Evolutionary conservation across 192 early-diverging fungal genomes (phyloP).

Genomic region (Coemansia sp.): DNA sequence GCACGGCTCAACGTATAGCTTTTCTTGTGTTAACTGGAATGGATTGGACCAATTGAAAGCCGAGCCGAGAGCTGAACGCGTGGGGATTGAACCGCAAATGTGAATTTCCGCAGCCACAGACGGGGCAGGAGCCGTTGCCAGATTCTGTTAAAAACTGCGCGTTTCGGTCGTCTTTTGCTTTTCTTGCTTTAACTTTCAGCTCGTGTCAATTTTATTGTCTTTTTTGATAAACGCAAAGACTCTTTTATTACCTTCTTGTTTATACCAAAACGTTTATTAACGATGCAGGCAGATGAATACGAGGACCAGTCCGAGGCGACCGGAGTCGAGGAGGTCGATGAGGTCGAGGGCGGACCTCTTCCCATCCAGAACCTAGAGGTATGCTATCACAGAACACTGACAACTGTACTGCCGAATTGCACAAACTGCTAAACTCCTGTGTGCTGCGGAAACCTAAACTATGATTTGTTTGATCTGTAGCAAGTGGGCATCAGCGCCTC

Average conservation of each 20-base stretch:
- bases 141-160: background rate
- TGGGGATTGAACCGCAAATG: background rate
- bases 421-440: background rate
- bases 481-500: slow-evolving; percentile 66
- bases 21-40: background rate
- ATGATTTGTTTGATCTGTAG: slow-evolving; percentile 28
- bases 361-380: slow-evolving; percentile 61
- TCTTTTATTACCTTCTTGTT: background rate
- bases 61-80: background rate
- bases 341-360: slow-evolving; percentile 56
- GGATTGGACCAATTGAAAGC: background rate
- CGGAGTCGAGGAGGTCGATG: slow-evolving; percentile 45
- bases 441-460: background rate
- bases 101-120: slow-evolving; percentile 13
- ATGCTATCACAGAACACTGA: background rate
- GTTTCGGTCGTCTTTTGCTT: background rate
- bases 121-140: background rate
- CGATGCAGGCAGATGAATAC: slow-evolving; percentile 51
- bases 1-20: slow-evolving; percentile 20
- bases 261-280: slow-evolving; percentile 2
- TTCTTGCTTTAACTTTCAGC: slow-evolving; percentile 9
- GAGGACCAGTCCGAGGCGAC: slow-evolving; percentile 55
- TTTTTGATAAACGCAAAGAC: background rate
- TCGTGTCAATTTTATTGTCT: background rate
- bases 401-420: background rate